Base-by-base conservation (phyloP, 1,139 yeast genomes). In the Saccharomyces hybrid region DNA sequence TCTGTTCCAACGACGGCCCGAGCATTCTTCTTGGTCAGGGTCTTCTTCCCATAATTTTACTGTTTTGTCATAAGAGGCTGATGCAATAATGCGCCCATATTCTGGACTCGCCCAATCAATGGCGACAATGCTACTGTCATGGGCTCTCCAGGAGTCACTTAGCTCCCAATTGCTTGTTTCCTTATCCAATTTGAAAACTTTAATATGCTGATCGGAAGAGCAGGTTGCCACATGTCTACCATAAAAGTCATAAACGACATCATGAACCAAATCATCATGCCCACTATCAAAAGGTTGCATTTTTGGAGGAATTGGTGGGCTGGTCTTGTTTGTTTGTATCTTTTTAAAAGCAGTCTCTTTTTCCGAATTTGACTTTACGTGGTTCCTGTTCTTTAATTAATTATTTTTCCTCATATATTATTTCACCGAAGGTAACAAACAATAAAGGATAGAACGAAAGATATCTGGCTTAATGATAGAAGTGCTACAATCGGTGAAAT, bases 41-140 rank as follows among this genome's bases (percentile, higher is more conserved):
- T 84, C 86, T 64, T 93, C 98, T 68, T 89, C 96, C 93, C 96
- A 93, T 46, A 93, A 76, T 64, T 87, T 85, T 23, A 91, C 84
- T 0, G 96, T 87, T 55, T 96, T 79, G 66, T 93, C 99, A 67
- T 86, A 88, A 0, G 96, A 88, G 50, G 93, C 90, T 27, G 95
- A 83, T 0, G 96, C 96, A 31, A 93, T 71, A 5, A 93, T 76
- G 64, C 88, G 88, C 5, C 96, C 95, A 69, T 83, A 90, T 68
- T 90, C 95, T 1, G 99, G 99, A 54, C 88, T 86, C 0, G 98
- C 97, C 96, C 97, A 93, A 53, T 84, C 82, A 4, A 93, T 76
- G 61, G 85, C 82, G 48, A 88, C 86, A 32, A 93, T 80, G 60
- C 91, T 83, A 5, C 96, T 85, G 63, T 93, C 96, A 67, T 93